A percentile compares a stretch with the other conserved stretches of the same genome.
These are phyloP conservation scores for Candida maesae DNA, from an alignment of 805 yeast genomes.

Conservation along the genomic window DNA sequence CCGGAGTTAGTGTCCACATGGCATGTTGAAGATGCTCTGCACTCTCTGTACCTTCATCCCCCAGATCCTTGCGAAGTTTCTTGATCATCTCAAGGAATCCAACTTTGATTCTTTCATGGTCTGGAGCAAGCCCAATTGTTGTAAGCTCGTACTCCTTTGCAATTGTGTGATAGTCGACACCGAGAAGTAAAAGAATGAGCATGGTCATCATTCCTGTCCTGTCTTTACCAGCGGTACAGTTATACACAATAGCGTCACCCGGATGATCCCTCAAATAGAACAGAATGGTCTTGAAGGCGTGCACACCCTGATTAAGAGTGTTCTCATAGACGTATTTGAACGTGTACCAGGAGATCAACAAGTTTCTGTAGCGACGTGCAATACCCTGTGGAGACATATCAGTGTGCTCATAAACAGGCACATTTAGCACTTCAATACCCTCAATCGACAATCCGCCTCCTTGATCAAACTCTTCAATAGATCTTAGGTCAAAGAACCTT, in stretches of 20 bases:
- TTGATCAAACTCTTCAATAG: conserved; percentile 49
- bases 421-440: conserved; percentile 44
- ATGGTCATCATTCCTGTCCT: conserved; percentile 75
- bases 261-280: conserved; percentile 51
- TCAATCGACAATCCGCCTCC: conserved; percentile 42
- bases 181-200: conserved; percentile 57
- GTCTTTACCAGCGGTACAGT: conserved; percentile 86
- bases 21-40: conserved; percentile 4
- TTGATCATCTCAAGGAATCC: conserved; percentile 21
- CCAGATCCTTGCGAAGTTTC: conserved; percentile 11
- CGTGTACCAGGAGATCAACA: conserved; percentile 57
- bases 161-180: conserved; percentile 61
- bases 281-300: conserved; percentile 48
- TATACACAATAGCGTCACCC: conserved; percentile 53
- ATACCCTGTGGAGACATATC: conserved; percentile 65
- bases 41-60: conserved; percentile 3
- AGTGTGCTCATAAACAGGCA: conserved; percentile 52
- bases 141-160: conserved; percentile 79
- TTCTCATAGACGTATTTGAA: conserved; percentile 60
- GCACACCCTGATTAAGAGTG: conserved; percentile 48
- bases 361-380: conserved; percentile 49
- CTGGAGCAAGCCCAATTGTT: conserved; percentile 55
- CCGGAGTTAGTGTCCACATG: conserved; percentile 23
- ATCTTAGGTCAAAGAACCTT: conserved; percentile 65
- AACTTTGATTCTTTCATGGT: conserved; percentile 26